A percentile compares a stretch with the other conserved stretches of the same genome.
phyloP scores from a whole-genome alignment of 148 eudicot genomes.

The Nyssa sinensis region DNA sequence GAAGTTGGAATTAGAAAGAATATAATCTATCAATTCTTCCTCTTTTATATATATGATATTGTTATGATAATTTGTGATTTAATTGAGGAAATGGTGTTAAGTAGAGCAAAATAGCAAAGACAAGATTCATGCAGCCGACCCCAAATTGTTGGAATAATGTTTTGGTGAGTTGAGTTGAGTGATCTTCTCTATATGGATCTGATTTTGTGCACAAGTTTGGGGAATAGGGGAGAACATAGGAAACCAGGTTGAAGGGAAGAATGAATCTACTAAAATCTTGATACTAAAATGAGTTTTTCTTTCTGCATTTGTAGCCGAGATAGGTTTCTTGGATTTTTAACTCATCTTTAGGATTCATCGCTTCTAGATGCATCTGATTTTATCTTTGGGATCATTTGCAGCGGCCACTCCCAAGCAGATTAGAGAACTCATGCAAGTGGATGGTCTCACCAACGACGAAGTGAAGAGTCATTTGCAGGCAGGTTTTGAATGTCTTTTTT shows the following conservation, averaged over 20 bases:
- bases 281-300: background rate
- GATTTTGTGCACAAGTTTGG: too few relatives aligned
- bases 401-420: slow-evolving; percentile 95
- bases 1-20: background rate
- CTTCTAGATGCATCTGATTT: background rate
- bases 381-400: slow-evolving; percentile 29
- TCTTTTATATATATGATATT: too few relatives aligned
- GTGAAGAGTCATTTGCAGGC: slow-evolving; percentile 94
- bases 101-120: too few relatives aligned
- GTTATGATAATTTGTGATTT: too few relatives aligned
- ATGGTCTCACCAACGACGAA: slow-evolving; percentile 90
- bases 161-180: too few relatives aligned
- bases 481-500: slow-evolving; percentile 13
- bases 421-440: slow-evolving; percentile 82
- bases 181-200: too few relatives aligned
- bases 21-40: background rate
- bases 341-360: background rate
- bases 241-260: background rate
- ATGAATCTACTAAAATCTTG: background rate
- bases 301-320: slow-evolving; percentile 3
- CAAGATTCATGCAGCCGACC: too few relatives aligned
- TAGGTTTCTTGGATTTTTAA: background rate
- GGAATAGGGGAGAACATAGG: background rate
- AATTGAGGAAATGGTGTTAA: too few relatives aligned
- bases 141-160: too few relatives aligned